Evolutionary conservation across 805 yeast genomes (phyloP).

Genomic region (Ogataea corticis): DNA sequence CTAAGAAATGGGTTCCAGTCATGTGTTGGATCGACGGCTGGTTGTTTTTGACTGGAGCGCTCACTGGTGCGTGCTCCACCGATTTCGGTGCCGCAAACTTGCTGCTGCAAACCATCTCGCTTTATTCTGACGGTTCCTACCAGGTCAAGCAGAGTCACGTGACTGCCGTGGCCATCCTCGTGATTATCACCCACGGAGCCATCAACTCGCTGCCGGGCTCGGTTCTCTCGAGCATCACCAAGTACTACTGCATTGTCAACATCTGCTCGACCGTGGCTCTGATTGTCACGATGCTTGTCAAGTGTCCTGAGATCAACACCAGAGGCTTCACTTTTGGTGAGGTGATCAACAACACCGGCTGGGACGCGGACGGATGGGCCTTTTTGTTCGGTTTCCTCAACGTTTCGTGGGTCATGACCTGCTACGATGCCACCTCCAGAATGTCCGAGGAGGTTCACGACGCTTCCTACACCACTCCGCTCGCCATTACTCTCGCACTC

Average conservation of each 20-base stretch:
- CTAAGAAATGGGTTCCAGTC: constrained; percentile 49
- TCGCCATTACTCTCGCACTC: constrained; percentile 58
- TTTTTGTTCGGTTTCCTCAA: constrained; percentile 58
- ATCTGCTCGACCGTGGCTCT: constrained; percentile 50
- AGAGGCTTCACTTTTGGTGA: constrained; percentile 49
- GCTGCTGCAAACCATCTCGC: constrained; percentile 45
- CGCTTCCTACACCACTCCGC: constrained; percentile 56
- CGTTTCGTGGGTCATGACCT: constrained; percentile 60
- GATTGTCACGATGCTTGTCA: constrained; percentile 54
- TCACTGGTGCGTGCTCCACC: constrained; percentile 53
- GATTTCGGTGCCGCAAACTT: constrained; percentile 54
- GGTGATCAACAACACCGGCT: constrained; percentile 49
- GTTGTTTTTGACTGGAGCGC: constrained; percentile 48
- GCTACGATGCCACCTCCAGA: constrained; percentile 56
- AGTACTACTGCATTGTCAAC: constrained; percentile 50
- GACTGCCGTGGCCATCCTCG: constrained; percentile 53
- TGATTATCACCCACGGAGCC: constrained; percentile 48
- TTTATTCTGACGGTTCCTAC: constrained; percentile 39
- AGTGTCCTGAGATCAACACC: constrained; percentile 47
- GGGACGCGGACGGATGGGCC: constrained; percentile 56
- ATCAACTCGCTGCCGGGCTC: constrained; percentile 54
- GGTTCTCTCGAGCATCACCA: constrained; percentile 49
- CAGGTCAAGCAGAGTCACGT: constrained; percentile 43
- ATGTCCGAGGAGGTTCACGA: constrained; percentile 56
- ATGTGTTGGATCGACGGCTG: constrained; percentile 58